Conservation (phyloP, 805 yeast genomes). For the Saturnispora saitoi region DNA sequence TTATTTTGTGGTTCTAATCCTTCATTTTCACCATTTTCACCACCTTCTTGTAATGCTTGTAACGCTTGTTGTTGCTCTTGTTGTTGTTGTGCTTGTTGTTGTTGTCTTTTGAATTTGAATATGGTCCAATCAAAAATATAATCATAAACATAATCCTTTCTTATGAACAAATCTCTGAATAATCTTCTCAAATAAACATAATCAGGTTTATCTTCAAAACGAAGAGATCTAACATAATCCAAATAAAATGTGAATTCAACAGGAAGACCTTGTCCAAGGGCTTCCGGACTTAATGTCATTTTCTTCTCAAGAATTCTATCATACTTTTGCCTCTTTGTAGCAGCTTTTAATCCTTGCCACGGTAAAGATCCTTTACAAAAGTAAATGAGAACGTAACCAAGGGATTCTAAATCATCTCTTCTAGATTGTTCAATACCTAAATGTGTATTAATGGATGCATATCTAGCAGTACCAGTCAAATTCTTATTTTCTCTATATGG, state of each 20-base stretch:
- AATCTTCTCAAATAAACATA: conserved; percentile 80
- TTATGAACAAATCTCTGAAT: conserved; percentile 79
- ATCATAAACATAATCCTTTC: conserved; percentile 86
- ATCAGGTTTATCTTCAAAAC: conserved; percentile 96
- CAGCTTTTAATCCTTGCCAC: conserved; percentile 98
- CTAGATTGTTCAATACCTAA: conserved; percentile 94
- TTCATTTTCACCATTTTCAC: conserved; percentile 9
- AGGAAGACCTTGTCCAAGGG: conserved; percentile 86
- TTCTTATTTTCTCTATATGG: conserved; percentile 95
- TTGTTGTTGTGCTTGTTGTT: conserved; percentile 31
- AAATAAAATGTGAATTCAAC: conserved; percentile 81
- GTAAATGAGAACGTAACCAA: conserved; percentile 90
- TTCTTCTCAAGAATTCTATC: conserved; percentile 94
- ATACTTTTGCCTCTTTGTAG: conserved; percentile 92
- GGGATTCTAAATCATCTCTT: conserved; percentile 91
- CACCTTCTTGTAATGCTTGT: conserved; percentile 14
- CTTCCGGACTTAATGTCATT: conserved; percentile 79
- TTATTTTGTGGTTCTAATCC: conserved; percentile 12
- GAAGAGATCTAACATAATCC: conserved; percentile 78
- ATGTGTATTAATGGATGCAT: conserved; percentile 92
- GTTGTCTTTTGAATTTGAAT: conserved; percentile 62
- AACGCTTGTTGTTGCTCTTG: conserved; percentile 20
- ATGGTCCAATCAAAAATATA: conserved; percentile 96
- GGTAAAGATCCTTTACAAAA: conserved; percentile 94
- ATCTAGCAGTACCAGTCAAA: conserved; percentile 95